Conservation (phyloP, 2,329 filamentous ascomycete genomes). For the Ampelomyces quisqualis region DNA sequence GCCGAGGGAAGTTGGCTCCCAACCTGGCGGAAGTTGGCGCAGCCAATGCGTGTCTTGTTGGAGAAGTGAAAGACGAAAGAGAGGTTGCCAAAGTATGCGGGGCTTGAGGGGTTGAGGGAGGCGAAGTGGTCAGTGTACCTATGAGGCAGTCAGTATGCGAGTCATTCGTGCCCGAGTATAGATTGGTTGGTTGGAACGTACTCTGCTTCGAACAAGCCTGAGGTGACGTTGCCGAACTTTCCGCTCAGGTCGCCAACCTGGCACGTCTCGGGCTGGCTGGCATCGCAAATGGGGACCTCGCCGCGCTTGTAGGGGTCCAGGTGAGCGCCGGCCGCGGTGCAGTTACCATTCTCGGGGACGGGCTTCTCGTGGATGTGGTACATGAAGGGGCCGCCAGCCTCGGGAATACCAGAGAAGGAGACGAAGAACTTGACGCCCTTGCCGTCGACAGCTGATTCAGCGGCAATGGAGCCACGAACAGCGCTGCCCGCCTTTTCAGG, state of each 20-base stretch:
- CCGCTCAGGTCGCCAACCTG: conserved; percentile 50
- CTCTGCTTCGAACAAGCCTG: conserved; percentile 31
- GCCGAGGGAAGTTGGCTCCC: conserved; percentile 31
- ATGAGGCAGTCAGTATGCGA: background rate
- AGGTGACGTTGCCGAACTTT: conserved; percentile 47
- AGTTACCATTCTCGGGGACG: conserved; percentile 47
- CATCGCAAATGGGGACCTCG: conserved; percentile 43
- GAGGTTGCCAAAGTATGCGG: conserved; percentile 56
- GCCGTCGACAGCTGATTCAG: conserved; percentile 37
- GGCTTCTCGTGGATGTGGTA: conserved; percentile 51
- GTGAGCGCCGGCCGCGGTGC: conserved; percentile 45
- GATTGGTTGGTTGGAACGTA: conserved; percentile 46
- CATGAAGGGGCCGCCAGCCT: conserved; percentile 48
- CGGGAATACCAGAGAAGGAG: conserved; percentile 45
- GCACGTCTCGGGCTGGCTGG: conserved; percentile 42
- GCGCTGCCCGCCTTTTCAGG: conserved; percentile 34
- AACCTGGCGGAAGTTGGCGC: conserved; percentile 56
- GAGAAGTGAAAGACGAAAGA: conserved; percentile 57
- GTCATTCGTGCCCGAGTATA: background rate
- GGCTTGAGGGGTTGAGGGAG: conserved; percentile 45
- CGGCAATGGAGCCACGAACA: conserved; percentile 41
- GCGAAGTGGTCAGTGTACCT: conserved; percentile 54
- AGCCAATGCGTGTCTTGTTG: conserved; percentile 57
- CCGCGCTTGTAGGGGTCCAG: conserved; percentile 48
- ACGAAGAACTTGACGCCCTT: conserved; percentile 46